phyloP scores from a whole-genome alignment of 768 basidiomycete species.

The Suillus occidentalis region DNA sequence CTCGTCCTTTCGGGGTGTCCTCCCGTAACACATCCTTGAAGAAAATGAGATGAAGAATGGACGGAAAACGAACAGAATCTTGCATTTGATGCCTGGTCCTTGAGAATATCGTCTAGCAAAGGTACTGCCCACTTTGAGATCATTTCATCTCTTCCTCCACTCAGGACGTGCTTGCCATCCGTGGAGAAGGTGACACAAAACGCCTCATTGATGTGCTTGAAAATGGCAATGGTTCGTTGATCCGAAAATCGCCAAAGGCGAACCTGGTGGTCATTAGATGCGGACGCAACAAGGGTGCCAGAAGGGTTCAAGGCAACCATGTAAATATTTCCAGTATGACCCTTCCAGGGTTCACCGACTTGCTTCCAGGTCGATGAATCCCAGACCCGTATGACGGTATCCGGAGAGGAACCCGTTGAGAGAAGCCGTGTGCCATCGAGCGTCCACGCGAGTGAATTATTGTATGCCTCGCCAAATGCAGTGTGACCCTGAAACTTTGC shows the following conservation, averaged over 20 bases:
- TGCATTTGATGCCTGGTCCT: not conserved
- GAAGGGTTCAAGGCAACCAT: not conserved
- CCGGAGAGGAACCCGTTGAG: accelerated
- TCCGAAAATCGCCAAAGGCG: not conserved
- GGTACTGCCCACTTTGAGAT: not conserved
- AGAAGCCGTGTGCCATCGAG: not conserved
- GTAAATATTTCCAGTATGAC: no score
- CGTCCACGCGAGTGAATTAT: not conserved
- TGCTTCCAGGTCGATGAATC: not conserved
- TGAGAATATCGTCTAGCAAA: not conserved
- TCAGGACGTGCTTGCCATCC: not conserved
- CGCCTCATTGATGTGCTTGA: not conserved
- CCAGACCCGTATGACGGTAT: not conserved
- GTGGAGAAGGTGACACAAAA: not conserved
- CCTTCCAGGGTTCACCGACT: not conserved
- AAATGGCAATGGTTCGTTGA: not conserved
- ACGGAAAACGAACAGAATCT: not conserved
- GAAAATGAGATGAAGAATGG: not conserved
- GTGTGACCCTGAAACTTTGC: not conserved
- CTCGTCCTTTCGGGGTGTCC: not conserved
- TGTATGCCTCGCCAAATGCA: not conserved
- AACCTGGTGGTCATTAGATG: not conserved
- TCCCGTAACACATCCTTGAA: not conserved
- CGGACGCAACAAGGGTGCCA: not conserved
- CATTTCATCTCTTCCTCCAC: not conserved